Percentiles rank a stretch among this genome's conserved stretches.
Evolutionary conservation across 2,329 filamentous ascomycete genomes (phyloP).

Genomic region (Magnaporthales sp.): DNA sequence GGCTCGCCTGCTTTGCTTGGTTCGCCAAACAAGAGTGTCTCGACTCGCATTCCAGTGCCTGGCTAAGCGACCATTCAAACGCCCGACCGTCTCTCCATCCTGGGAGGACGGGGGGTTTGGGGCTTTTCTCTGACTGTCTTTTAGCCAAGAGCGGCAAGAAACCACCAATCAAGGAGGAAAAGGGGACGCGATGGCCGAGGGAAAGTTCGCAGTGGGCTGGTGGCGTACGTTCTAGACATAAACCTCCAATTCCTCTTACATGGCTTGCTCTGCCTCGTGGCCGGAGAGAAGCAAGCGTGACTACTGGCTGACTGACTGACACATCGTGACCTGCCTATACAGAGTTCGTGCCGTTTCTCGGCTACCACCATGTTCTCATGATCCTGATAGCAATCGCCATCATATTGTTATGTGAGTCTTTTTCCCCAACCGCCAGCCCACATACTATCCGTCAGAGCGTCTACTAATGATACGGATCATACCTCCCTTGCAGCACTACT

Average conservation of each 20-base stretch:
- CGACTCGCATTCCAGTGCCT: background rate
- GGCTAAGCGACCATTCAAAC: background rate
- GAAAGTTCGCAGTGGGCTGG: constrained; percentile 31
- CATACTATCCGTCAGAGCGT: background rate
- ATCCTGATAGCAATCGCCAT: constrained; percentile 90
- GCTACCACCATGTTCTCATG: constrained; percentile 87
- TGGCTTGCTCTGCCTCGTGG: background rate
- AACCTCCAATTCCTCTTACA: background rate
- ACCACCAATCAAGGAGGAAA: background rate
- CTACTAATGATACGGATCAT: constrained; percentile 4
- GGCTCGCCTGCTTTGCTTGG: background rate
- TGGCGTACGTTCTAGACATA: constrained; percentile 29
- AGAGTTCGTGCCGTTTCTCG: constrained; percentile 62
- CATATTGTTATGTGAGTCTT: constrained; percentile 78
- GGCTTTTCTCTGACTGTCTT: constrained; percentile 8
- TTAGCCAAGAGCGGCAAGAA: constrained; percentile 3
- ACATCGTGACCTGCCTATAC: constrained; percentile 5
- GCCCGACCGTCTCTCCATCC: constrained; percentile 16
- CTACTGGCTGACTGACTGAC: too few species aligned
- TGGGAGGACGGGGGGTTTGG: constrained; percentile 16
- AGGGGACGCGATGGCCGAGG: constrained; percentile 4
- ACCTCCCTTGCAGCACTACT: constrained; percentile 59
- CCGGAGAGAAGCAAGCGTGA: background rate
- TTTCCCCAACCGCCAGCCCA: background rate
- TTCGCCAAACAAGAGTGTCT: too few species aligned